Evolutionary conservation across 2,329 filamentous ascomycete species (phyloP).

Genomic region (Talaromyces piceae): DNA sequence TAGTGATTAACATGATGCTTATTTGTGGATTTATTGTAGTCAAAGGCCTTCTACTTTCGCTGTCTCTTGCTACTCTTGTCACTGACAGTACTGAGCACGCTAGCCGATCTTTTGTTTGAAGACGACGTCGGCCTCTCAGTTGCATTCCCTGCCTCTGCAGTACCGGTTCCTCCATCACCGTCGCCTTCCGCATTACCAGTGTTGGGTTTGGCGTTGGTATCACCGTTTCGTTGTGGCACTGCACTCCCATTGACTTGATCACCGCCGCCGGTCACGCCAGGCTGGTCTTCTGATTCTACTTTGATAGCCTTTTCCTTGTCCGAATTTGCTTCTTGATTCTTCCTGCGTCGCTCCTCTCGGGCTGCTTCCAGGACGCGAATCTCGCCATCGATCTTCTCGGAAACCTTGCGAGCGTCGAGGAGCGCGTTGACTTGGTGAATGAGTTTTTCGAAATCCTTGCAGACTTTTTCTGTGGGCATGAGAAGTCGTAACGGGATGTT

Average conservation of each 20-base stretch:
- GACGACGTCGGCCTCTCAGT: conserved; percentile 13
- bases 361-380: conserved; percentile 40
- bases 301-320: conserved; percentile 27
- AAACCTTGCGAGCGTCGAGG: conserved; percentile 41
- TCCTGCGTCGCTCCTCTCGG: conserved; percentile 33
- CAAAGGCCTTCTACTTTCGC: conserved; percentile 28
- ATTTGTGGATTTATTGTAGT: not conserved
- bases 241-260: not conserved
- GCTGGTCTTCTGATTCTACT: conserved; percentile 25
- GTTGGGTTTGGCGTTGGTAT: not conserved
- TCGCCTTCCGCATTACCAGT: not conserved
- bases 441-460: conserved; percentile 43
- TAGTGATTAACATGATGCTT: not conserved
- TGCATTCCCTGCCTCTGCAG: conserved; percentile 15
- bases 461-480: conserved; percentile 45
- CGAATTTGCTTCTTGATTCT: conserved; percentile 19
- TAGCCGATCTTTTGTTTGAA: conserved; percentile 70
- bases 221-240: not conserved
- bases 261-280: not conserved
- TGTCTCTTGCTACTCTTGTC: conserved; percentile 50
- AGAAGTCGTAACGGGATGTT: conserved; percentile 40
- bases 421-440: conserved; percentile 41
- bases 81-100: conserved; percentile 64
- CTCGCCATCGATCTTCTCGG: conserved; percentile 42
- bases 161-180: conserved; percentile 10